These are phyloP conservation scores for Endocarpon pusillum DNA, from an alignment of 495 filamentous ascomycete species.

Conservation along the genomic window DNA sequence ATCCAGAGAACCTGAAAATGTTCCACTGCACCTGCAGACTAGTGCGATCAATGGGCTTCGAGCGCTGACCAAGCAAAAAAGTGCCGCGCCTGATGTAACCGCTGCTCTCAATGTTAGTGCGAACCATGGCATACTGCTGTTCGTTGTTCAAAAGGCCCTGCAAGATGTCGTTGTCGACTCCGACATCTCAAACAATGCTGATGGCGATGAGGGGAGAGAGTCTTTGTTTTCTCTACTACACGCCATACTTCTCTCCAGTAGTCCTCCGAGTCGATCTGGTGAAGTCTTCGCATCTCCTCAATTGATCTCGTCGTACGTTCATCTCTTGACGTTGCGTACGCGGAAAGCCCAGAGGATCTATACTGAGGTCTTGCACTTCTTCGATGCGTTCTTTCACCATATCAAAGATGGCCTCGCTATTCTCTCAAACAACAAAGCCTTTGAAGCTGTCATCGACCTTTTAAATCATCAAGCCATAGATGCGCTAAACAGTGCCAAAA, in stretches of 20 bases:
- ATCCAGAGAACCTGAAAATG: slow-evolving; percentile 42
- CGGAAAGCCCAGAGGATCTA: slow-evolving; percentile 66
- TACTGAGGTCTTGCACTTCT: slow-evolving; percentile 61
- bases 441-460: slow-evolving; percentile 74
- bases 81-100: slow-evolving; percentile 62
- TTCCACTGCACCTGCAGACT: slow-evolving; percentile 65
- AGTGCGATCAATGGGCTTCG: slow-evolving; percentile 67
- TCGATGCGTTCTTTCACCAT: slow-evolving; percentile 72
- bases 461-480: slow-evolving; percentile 62
- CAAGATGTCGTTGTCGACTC: slow-evolving; percentile 53
- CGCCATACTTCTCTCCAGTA: slow-evolving; percentile 49
- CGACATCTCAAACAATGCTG: slow-evolving; percentile 36
- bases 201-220: slow-evolving; percentile 75
- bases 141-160: slow-evolving; percentile 77
- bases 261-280: slow-evolving; percentile 38
- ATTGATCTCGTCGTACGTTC: slow-evolving; percentile 72
- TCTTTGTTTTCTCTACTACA: slow-evolving; percentile 66
- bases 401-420: slow-evolving; percentile 65
- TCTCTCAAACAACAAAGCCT: slow-evolving; percentile 59
- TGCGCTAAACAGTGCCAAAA: slow-evolving; percentile 42
- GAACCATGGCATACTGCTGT: slow-evolving; percentile 91
- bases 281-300: slow-evolving; percentile 71
- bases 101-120: slow-evolving; percentile 80
- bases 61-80: slow-evolving; percentile 59
- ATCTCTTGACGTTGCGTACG: slow-evolving; percentile 73